phyloP scores from a whole-genome alignment of 2,329 filamentous ascomycete species.

The Orbilia blumenaviensis region DNA sequence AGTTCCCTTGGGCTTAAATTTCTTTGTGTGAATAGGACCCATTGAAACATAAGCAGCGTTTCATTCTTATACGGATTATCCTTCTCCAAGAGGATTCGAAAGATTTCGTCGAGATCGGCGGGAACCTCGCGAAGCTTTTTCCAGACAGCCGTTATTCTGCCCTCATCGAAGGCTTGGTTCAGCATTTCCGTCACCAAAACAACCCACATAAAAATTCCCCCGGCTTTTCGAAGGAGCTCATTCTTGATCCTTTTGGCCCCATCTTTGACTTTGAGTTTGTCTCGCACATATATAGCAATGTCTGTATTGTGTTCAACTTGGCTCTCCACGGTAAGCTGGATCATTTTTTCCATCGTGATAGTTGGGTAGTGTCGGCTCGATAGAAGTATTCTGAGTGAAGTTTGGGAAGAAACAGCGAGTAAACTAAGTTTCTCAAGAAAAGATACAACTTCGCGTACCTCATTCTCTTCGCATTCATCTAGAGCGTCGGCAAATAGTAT shows the following conservation, averaged over 20 bases:
- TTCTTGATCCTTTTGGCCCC: not conserved
- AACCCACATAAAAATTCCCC: conserved; percentile 39
- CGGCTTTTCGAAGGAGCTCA: conserved; percentile 4
- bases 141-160: conserved; percentile 23
- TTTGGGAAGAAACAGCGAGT: conserved; percentile 25
- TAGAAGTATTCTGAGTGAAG: conserved; percentile 57
- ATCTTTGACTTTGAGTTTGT: too few relatives aligned
- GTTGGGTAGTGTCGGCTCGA: conserved; percentile 60
- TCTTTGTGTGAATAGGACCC: conserved; percentile 31
- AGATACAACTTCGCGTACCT: conserved; percentile 58
- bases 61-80: conserved; percentile 15
- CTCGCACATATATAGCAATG: conserved; percentile 51
- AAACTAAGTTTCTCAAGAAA: conserved; percentile 59
- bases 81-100: conserved; percentile 16
- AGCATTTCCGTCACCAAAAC: conserved; percentile 55
- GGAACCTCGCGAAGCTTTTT: conserved; percentile 37
- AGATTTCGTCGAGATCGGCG: conserved; percentile 42
- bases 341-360: conserved; percentile 57
- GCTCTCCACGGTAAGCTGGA: conserved; percentile 57
- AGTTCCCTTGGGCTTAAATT: conserved; percentile 22
- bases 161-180: conserved; percentile 52
- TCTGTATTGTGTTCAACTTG: conserved; percentile 58
- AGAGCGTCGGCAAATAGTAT: conserved; percentile 59
- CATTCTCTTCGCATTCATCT: conserved; percentile 60
- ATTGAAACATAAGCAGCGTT: conserved; percentile 44